Conservation (phyloP, 2,329 filamentous ascomycete genomes). For the Botrytis paeoniae region DNA sequence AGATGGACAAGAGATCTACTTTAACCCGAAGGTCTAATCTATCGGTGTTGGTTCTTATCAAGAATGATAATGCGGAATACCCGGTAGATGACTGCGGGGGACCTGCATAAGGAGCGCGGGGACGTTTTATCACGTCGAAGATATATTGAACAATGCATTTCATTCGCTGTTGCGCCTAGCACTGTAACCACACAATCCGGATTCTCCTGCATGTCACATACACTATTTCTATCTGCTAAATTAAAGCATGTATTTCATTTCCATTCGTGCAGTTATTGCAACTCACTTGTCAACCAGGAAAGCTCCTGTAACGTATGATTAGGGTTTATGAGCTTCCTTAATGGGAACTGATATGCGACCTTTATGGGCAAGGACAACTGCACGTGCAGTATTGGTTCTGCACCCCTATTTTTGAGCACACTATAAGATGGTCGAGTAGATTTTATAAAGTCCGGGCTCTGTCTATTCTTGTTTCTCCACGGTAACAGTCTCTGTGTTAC, state of each 20-base stretch:
- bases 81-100: constrained; percentile 9
- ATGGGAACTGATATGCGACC: constrained; percentile 8
- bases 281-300: background rate
- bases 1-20: background rate
- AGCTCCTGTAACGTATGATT: background rate
- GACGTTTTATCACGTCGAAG: background rate
- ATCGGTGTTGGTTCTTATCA: background rate
- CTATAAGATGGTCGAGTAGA: background rate
- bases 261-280: background rate
- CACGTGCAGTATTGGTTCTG: background rate
- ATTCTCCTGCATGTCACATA: constrained; percentile 17
- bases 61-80: background rate
- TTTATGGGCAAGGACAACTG: background rate
- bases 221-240: constrained; percentile 9
- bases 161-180: constrained; percentile 4
- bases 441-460: constrained; percentile 6
- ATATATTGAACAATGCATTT: constrained; percentile 3
- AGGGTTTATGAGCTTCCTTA: constrained; percentile 9
- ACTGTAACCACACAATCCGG: background rate
- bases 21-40: background rate
- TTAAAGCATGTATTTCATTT: background rate
- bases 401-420: background rate
- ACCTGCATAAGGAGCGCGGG: constrained; percentile 8
- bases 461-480: background rate
- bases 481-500: background rate